These are phyloP conservation scores for Cladosporium colombiae DNA, from an alignment of 2,329 filamentous ascomycete species.

Conservation along the genomic window DNA sequence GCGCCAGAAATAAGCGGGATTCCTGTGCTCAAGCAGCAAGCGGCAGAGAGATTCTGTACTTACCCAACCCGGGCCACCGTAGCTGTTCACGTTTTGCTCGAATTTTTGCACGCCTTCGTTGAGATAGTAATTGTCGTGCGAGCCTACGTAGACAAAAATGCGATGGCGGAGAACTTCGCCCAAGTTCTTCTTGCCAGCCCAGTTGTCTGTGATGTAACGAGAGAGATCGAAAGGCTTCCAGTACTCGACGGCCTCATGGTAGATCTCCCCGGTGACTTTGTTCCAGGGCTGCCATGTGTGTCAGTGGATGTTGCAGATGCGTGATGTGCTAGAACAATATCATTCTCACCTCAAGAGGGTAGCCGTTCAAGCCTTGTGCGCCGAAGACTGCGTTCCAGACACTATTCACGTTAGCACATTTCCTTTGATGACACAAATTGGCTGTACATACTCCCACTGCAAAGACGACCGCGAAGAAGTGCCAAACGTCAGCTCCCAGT, in stretches of 20 bases:
- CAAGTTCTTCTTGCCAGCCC: constrained; percentile 36
- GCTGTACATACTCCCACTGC: constrained; percentile 38
- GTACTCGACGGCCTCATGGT: constrained; percentile 39
- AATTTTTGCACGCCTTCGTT: constrained; percentile 42
- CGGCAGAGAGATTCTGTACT: background rate
- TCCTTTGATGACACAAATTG: background rate
- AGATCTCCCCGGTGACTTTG: constrained; percentile 43
- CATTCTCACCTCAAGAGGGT: constrained; percentile 36
- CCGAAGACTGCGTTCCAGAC: constrained; percentile 42
- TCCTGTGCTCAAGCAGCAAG: background rate
- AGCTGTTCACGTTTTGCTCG: constrained; percentile 36
- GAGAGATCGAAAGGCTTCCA: constrained; percentile 42
- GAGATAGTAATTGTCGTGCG: constrained; percentile 40
- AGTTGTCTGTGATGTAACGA: constrained; percentile 39
- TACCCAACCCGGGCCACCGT: constrained; percentile 37
- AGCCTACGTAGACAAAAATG: constrained; percentile 41
- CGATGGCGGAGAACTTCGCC: constrained; percentile 36
- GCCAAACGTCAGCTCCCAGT: constrained; percentile 43
- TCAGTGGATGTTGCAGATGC: background rate
- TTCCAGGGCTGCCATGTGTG: constrained; percentile 34
- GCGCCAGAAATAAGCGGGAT: background rate
- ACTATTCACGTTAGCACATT: background rate
- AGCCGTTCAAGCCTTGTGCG: constrained; percentile 32
- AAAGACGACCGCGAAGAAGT: constrained; percentile 37
- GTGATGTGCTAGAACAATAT: background rate